Evolutionary conservation across 2,329 filamentous ascomycete genomes (phyloP).

Genomic region (Ophiostoma himal-ulmi): DNA sequence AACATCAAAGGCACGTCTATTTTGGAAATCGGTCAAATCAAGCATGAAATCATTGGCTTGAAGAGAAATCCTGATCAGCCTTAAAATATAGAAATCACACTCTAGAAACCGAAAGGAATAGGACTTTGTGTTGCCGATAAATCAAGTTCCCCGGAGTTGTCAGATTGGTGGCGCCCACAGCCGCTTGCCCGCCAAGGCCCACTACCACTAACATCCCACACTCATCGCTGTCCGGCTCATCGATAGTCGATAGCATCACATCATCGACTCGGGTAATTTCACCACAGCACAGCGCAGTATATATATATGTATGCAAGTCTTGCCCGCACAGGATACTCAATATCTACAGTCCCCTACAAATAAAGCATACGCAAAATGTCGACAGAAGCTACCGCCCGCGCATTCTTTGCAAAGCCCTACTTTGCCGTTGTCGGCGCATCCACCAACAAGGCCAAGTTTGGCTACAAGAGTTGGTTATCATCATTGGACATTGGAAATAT

Average conservation of each 20-base stretch:
- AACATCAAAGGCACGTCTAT: no score
- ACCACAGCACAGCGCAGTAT: neutral
- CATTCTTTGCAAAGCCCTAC: constrained; percentile 71
- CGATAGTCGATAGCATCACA: constrained; percentile 1
- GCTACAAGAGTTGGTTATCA: constrained; percentile 66
- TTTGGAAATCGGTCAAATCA: neutral
- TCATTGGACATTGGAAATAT: neutral
- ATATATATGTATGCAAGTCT: neutral
- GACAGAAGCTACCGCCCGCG: constrained; percentile 65
- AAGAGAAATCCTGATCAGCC: neutral
- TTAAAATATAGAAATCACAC: neutral
- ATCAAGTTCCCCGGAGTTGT: constrained; percentile 15
- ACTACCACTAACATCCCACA: constrained; percentile 13
- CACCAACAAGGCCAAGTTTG: constrained; percentile 77
- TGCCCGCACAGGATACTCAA: neutral
- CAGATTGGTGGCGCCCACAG: constrained; percentile 5
- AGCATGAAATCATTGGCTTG: neutral
- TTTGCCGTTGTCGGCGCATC: constrained; percentile 91
- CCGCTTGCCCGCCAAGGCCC: constrained; percentile 7
- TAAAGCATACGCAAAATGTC: constrained; percentile 28
- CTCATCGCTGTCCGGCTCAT: neutral
- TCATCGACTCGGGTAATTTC: neutral
- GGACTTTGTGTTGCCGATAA: neutral
- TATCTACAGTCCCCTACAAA: neutral
- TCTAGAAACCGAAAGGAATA: neutral